phyloP scores from a whole-genome alignment of 2,329 filamentous ascomycete genomes.

The Penicillium sp. region DNA sequence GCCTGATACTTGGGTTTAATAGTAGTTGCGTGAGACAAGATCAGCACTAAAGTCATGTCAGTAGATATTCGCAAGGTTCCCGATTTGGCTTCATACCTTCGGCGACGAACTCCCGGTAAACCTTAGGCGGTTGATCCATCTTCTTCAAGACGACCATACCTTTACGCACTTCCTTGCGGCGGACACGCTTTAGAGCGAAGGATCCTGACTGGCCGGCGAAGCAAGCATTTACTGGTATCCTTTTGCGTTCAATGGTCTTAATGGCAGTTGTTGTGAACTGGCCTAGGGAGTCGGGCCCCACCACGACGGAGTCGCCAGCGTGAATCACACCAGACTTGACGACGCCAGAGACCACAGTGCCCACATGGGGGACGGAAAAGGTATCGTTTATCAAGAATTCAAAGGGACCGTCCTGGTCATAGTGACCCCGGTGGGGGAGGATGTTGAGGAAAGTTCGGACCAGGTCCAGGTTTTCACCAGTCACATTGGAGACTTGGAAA shows the following conservation, averaged over 20 bases:
- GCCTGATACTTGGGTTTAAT: slow-evolving; percentile 97
- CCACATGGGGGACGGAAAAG: slow-evolving; percentile 95
- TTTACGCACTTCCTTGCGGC: slow-evolving; percentile 90
- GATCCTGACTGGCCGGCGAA: slow-evolving; percentile 90
- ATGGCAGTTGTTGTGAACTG: slow-evolving; percentile 86
- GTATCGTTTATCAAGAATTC: slow-evolving; percentile 97
- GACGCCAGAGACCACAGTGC: slow-evolving; percentile 92
- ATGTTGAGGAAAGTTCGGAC: slow-evolving; percentile 94
- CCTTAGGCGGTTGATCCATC: slow-evolving; percentile 71
- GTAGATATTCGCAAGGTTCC: background rate
- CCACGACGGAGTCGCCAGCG: slow-evolving; percentile 81
- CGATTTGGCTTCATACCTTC: slow-evolving; percentile 55
- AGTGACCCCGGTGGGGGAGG: slow-evolving; percentile 88
- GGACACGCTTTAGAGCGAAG: slow-evolving; percentile 83
- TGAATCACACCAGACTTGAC: slow-evolving; percentile 86
- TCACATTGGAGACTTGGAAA: slow-evolving; percentile 98
- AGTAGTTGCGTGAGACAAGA: slow-evolving; percentile 92
- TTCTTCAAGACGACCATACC: slow-evolving; percentile 96
- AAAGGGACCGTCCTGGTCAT: slow-evolving; percentile 82
- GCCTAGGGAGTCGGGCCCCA: slow-evolving; percentile 87
- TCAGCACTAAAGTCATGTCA: slow-evolving; percentile 63
- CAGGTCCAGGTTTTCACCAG: slow-evolving; percentile 83
- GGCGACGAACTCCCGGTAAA: slow-evolving; percentile 74
- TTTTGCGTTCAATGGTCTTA: slow-evolving; percentile 90
- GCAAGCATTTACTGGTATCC: slow-evolving; percentile 82